These are phyloP conservation scores for Coriaria nepalensis DNA, from an alignment of 306 rosid genomes.

Conservation along the genomic window DNA sequence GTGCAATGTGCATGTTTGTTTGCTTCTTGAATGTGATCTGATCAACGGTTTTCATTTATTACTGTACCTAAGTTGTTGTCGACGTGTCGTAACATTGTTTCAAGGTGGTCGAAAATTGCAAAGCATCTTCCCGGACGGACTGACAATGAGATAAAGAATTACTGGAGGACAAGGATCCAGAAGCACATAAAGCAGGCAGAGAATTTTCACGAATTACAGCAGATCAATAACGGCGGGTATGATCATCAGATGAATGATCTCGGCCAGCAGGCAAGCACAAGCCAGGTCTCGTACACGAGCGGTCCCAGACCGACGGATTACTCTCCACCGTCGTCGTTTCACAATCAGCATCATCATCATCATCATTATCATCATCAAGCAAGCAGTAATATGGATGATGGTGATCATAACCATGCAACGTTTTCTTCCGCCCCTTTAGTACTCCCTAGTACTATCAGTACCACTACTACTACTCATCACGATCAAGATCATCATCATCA, in stretches of 20 bases:
- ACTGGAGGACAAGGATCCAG: conserved; percentile 74
- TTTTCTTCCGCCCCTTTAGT: conserved; percentile 19
- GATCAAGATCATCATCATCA: neutral
- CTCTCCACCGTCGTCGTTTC: too few species aligned
- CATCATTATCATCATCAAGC: conserved; percentile 8
- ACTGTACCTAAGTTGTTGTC: conserved; percentile 1
- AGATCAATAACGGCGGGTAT: neutral
- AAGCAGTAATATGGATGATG: neutral
- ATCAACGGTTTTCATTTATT: neutral
- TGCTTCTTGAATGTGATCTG: too few species aligned
- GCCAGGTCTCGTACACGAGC: conserved; percentile 26
- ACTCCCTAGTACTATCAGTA: neutral
- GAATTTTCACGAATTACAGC: conserved; percentile 19
- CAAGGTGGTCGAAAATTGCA: conserved; percentile 72
- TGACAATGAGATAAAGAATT: conserved; percentile 64
- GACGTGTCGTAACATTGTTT: too few species aligned
- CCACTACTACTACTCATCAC: too few species aligned
- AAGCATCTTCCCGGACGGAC: conserved; percentile 70
- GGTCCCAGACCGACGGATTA: conserved; percentile 22
- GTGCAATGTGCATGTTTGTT: too few species aligned
- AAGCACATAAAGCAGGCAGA: conserved; percentile 51
- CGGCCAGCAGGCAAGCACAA: conserved; percentile 17
- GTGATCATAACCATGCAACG: conserved; percentile 14
- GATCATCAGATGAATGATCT: conserved; percentile 21
- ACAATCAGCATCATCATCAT: conserved; percentile 3